These are phyloP conservation scores for Cucurbita moschata DNA, from an alignment of 306 rosid genomes.

Conservation along the genomic window DNA sequence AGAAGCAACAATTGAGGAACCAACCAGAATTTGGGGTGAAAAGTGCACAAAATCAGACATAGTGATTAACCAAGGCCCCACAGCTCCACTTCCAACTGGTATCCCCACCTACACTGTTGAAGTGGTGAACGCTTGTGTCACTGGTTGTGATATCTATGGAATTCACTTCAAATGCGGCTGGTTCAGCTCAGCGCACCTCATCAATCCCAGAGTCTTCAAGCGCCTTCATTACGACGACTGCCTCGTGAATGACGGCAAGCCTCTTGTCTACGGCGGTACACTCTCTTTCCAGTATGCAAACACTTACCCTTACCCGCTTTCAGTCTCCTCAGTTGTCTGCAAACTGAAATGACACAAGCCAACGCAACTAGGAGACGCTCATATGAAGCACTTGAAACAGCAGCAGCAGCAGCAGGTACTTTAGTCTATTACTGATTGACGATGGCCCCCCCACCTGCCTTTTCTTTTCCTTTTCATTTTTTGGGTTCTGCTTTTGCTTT, in stretches of 20 bases:
- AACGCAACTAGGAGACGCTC: slow-evolving; percentile 2
- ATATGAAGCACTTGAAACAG: slow-evolving; percentile 6
- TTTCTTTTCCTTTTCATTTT: background rate
- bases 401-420: slow-evolving; percentile 6
- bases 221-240: slow-evolving; percentile 70
- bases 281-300: slow-evolving; percentile 69
- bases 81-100: slow-evolving; percentile 63
- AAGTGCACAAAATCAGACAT: slow-evolving; percentile 53
- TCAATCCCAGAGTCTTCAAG: slow-evolving; percentile 72
- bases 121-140: slow-evolving; percentile 51
- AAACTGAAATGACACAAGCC: background rate
- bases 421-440: slow-evolving; percentile 2
- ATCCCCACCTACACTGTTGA: slow-evolving; percentile 76
- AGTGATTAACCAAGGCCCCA: slow-evolving; percentile 63
- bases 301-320: slow-evolving; percentile 51
- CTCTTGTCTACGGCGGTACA: slow-evolving; percentile 42
- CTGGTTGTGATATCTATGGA: slow-evolving; percentile 53
- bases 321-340: slow-evolving; percentile 48
- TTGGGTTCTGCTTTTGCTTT: slow-evolving; percentile 8
- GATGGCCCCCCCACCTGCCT: background rate
- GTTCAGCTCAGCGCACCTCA: slow-evolving; percentile 79
- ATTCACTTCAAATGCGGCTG: slow-evolving; percentile 74
- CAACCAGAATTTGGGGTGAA: slow-evolving; percentile 63
- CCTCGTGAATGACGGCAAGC: slow-evolving; percentile 63
- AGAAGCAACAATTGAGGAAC: slow-evolving; percentile 18